Base-by-base conservation (phyloP, 805 yeast species). In the Hanseniaspora occidentalis region DNA sequence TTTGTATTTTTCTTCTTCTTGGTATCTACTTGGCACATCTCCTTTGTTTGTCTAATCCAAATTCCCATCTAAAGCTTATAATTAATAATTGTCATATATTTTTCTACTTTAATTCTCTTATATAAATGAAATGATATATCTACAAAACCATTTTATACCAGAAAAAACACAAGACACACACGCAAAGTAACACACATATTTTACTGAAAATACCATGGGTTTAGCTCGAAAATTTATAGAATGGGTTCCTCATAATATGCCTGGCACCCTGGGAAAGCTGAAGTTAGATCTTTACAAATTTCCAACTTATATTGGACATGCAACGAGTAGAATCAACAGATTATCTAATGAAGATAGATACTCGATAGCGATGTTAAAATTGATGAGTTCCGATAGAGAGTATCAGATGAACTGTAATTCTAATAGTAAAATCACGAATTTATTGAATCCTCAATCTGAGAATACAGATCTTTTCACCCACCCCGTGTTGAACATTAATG, bases 331-430 rank as follows among this genome's bases (percentile, higher is more conserved):
- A 39, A 81, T 84, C 43, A 84, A 77, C 54, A 66, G 97, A 43
- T 48, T 70, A 27, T 71, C 71, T 51, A 92, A 89, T 58, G 97
- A 89, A 58, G 98, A 89, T 61, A 65, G 75, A 35, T 81, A 73
- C 58, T 71, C 74, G 39, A 84, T 86, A 17, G 73, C 73, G 21
- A 73, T 84, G 39, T 51, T 84, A 29, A 60, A 65, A 13, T 53
- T 75, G 21, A 76, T 75, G 1, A 48, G 60, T 16, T 40, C 34
- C 40, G 25, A 47, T 38, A 19, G 48, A 37, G 49, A 60, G 44
- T 49, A 50, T 47, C 58, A 54, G 4, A 39, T 47, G 41, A 37
- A 43, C 29, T 47, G 47, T 18, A 43, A 22, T 47, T 47, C 29
- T 31, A 43, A 43, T 23, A 29, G 31, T 43, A 50, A 20, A 45